Base-by-base conservation (phyloP, 192 early-diverging fungal genomes). In the Coemansia sp. region DNA sequence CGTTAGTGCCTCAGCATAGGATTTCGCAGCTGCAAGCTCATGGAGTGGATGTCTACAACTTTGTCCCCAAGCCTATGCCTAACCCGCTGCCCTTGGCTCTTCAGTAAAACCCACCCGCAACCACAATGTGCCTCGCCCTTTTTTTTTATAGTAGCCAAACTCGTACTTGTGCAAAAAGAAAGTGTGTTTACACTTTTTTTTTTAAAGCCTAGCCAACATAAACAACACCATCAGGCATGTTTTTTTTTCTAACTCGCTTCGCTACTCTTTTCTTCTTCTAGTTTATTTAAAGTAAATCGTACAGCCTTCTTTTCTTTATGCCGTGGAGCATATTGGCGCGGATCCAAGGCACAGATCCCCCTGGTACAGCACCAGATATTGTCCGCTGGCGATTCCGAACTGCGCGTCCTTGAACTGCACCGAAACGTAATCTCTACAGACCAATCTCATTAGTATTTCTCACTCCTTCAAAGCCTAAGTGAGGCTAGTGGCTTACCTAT, bases 1-100 rank as follows among this genome's bases (percentile, higher is more conserved):
- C 73, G 50, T 80, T 98, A 39, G 90, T 97, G 34, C 96, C 96
- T 15, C 79, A 73, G 20, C 93, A 98, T 53, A 56, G 53, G 47
- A 43, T 76, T 6, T 66, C 53, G 15, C 66, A 69, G 26, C 59
- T 76, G 41, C 49, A 69, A 51, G 63, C 62, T 28, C 58, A 38
- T 18, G 73, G 73, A 12, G 40, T 76, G 21, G 73, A 76, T 48
- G 49, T 76, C 21, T 16, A 65, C 56, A 69, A 76, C 59, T 69
- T 76, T 69, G 73, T 66, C 15, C 63, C 73, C 23, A 66, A 56
- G 47, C 66, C 67, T 17, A 17, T 69, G 73, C 73, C 58, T 6
- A 66, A 48, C 43, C 73, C 73, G 26, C 63, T 69, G 32, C 73
- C 73, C 6, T 59, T 76, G 52, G 55, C 73, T 14, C 66, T 76